These are phyloP conservation scores for Fusarium nodosum DNA, from an alignment of 2,329 filamentous ascomycete species.

Conservation along the genomic window DNA sequence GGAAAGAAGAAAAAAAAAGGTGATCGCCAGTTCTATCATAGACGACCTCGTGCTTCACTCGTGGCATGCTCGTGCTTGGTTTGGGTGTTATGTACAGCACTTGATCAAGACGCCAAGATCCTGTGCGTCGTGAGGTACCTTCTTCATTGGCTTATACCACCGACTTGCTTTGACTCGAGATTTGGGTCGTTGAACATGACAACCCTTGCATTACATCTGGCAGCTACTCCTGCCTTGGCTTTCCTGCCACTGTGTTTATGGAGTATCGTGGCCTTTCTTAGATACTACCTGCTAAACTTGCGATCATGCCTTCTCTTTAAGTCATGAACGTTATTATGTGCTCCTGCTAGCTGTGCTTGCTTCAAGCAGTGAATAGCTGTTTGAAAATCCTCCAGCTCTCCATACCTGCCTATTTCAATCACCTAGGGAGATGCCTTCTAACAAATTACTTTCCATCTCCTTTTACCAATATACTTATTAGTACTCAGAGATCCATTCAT, in stretches of 20 bases:
- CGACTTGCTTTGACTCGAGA: slow-evolving; percentile 28
- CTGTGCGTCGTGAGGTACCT: slow-evolving; percentile 21
- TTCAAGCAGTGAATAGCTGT: not conserved
- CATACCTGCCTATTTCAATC: not conserved
- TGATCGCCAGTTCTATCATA: slow-evolving; percentile 33
- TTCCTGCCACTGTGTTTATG: slow-evolving; percentile 4
- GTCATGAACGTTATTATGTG: not conserved
- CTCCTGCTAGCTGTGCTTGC: not conserved
- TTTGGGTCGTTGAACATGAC: slow-evolving; percentile 19
- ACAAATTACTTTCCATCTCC: not conserved
- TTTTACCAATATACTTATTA: not conserved
- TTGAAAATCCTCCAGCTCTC: not conserved
- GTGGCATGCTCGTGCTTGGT: slow-evolving; percentile 35
- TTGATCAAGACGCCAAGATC: slow-evolving; percentile 22
- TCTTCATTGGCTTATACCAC: slow-evolving; percentile 3
- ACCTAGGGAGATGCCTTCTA: not conserved
- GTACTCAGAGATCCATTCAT: not conserved
- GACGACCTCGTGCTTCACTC: slow-evolving; percentile 35
- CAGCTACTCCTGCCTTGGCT: slow-evolving; percentile 20
- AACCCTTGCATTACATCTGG: slow-evolving; percentile 33
- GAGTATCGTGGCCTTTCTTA: slow-evolving; percentile 8
- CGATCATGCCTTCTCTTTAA: not conserved
- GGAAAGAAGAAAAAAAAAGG: not conserved
- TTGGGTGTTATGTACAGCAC: slow-evolving; percentile 17
- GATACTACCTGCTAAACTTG: not conserved